Percentiles rank a stretch among this genome's conserved stretches.
phyloP scores from a whole-genome alignment of 139 green algal species.

The Chlamydomonas urium region DNA sequence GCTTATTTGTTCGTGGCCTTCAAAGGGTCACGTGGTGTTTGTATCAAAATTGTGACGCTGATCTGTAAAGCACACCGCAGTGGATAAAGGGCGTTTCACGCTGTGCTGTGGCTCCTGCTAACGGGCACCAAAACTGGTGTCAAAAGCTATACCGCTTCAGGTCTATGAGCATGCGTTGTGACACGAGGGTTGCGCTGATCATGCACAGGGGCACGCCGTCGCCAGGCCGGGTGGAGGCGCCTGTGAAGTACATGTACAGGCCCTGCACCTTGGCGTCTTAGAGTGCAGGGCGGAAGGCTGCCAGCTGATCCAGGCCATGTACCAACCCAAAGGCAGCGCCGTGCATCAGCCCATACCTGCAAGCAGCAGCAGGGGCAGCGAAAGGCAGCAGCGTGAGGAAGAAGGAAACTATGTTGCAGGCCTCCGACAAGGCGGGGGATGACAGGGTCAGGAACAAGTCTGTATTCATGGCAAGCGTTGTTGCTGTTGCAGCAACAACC shows the following conservation, averaged over 20 bases:
- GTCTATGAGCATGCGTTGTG: constrained; percentile 41
- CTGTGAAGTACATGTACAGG: constrained; percentile 81
- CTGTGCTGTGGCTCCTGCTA: too few relatives aligned
- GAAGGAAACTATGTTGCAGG: not conserved
- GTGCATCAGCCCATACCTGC: constrained; percentile 70
- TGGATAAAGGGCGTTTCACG: too few relatives aligned
- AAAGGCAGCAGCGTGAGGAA: not conserved
- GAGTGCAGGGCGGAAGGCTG: constrained; percentile 53
- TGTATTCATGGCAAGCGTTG: not conserved
- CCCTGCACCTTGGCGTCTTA: constrained; percentile 35
- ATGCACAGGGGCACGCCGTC: constrained; percentile 85
- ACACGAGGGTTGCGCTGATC: constrained; percentile 46
- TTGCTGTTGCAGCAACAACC: not conserved
- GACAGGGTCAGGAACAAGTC: not conserved
- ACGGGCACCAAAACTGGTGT: too few relatives aligned
- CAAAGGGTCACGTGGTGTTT: too few relatives aligned
- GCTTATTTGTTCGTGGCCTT: too few relatives aligned
- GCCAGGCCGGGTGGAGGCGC: constrained; percentile 69
- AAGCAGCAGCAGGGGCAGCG: not conserved
- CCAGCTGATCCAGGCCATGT: constrained; percentile 78
- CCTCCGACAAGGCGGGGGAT: not conserved
- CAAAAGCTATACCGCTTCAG: too few relatives aligned
- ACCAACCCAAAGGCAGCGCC: constrained; percentile 81
- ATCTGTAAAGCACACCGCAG: too few relatives aligned
- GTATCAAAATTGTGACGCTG: too few relatives aligned